Base-by-base conservation (phyloP, 106 monocot genomes). In the Dendrobium huoshanense region DNA sequence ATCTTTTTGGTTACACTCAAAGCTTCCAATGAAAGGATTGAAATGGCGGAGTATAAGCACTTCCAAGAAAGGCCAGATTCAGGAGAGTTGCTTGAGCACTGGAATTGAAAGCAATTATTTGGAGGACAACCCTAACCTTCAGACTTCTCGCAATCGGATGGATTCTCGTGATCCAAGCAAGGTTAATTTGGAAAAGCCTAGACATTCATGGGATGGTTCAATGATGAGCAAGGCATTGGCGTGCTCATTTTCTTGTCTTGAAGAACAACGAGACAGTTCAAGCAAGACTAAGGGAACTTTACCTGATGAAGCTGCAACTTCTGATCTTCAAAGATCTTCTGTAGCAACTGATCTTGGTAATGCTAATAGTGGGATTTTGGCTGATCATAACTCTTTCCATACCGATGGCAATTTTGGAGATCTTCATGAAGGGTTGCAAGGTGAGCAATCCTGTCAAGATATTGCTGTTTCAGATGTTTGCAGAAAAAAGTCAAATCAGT, bases 151-250 rank as follows among this genome's bases (percentile, higher is more conserved):
- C 79, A 89, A 96, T 55, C 88, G 79, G 87, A 88, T 75, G 75
- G 74, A 64, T 20, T 80, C 48, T 67, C 79, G 80, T 24, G 83
- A 89, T 77, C 82, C 80, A 4, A 79, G 22, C 56, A 89, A 75
- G 77, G 51, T 24, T 37, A 79, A 84, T 0, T 87, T 84, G 84
- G 88, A 92, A 7, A 87, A 85, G 10, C 89, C 92, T 7, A 86
- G 94, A 24, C 97, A 91, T 61, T 97, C 97, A 10, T 97, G 94
- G 94, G 97, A 97, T 75, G 94, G 94, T 78, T 90, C 92, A 9
- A 78, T 92, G 72, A 80, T 92, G 85, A 80, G 87, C 72, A 96
- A 78, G 81, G 90, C 94, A 9, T 76, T 92, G 5, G 70, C 92
- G 31, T 97, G 94, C 77, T 86, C 92, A 20, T 94, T 94, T 72